phyloP scores from a whole-genome alignment of 441 rosid species.

The Isatis lusitanica region DNA sequence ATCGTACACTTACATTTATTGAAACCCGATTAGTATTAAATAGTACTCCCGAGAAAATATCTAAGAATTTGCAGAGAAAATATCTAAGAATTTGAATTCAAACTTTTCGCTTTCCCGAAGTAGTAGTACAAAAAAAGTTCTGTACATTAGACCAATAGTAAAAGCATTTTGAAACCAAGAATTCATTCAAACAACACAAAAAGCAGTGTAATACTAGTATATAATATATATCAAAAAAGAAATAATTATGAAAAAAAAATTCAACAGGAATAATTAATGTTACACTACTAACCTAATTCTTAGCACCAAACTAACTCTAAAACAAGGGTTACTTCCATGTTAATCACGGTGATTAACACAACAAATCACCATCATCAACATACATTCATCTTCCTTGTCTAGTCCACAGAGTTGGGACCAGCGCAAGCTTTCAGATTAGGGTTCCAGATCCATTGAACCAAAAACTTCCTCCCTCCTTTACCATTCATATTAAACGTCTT shows the following conservation, averaged over 20 bases:
- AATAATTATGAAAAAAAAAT: neutral
- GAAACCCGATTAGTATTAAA: constrained; percentile 3
- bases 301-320: neutral
- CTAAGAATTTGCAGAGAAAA: neutral
- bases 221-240: constrained; percentile 19
- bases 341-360: constrained; percentile 11
- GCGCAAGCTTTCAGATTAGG: constrained; percentile 70
- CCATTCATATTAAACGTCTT: constrained; percentile 73
- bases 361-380: constrained; percentile 20
- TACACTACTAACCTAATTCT: constrained; percentile 23
- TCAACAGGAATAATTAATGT: constrained; percentile 4
- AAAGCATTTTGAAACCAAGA: constrained; percentile 14
- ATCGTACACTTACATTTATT: constrained; percentile 30
- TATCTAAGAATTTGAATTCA: constrained; percentile 28
- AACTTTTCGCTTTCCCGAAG: constrained; percentile 23
- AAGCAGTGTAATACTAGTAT: constrained; percentile 9
- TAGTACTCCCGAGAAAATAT: too few species aligned
- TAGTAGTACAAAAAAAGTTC: constrained; percentile 1
- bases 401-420: constrained; percentile 76
- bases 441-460: constrained; percentile 93
- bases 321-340: constrained; percentile 20
- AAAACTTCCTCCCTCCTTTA: constrained; percentile 57
- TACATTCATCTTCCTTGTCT: neutral
- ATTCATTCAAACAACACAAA: constrained; percentile 17
- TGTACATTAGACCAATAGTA: neutral